Evolutionary conservation across 441 rosid genomes (phyloP), one percentile per base, ranked within the genome.

Genomic region (Pelargonium fulgidum): DNA sequence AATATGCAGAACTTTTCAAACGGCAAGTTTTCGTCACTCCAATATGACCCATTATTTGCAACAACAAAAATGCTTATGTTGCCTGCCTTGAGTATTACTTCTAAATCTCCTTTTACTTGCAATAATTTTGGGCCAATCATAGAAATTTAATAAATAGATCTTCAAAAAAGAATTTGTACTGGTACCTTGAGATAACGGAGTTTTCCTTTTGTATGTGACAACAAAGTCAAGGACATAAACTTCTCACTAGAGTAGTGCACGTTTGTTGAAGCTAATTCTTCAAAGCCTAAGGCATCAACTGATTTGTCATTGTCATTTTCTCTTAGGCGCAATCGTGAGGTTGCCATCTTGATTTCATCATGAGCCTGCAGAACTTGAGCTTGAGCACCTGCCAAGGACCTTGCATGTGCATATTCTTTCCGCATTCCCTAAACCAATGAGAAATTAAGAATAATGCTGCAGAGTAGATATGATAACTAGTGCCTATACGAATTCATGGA

Each of bases 271-370:
- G 83, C 93, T 79, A 91, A 78, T 81, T 93, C 97, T 76, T 83
- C 83, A 22, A 72, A 76, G 78, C 89, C 84, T 80, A 94, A 80
- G 72, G 96, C 88, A 84, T 87, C 95, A 36, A 90, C 75, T 5
- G 97, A 82, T 41, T 77, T 84, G 73, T 91, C 97, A 66, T 86
- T 80, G 75, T 89, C 94, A 69, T 82, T 83, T 82, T 87, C 96
- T 79, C 79, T 81, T 24, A 94, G 80, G 72, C 86, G 96, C 78
- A 94, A 78, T 70, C 99, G 84, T 68, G 92, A 85, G 72, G 92
- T 90, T 61, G 99, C 91, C 96, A 94, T 94, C 85, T 82, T 91
- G 78, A 94, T 83, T 80, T 91, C 97, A 70, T 94, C 97, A 65
- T 94, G 85, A 68, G 99, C 96, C 70, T 85, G 83, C 69, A 94